Base-by-base conservation (phyloP, 345 rosid genomes). In the Erodium maritimum region DNA sequence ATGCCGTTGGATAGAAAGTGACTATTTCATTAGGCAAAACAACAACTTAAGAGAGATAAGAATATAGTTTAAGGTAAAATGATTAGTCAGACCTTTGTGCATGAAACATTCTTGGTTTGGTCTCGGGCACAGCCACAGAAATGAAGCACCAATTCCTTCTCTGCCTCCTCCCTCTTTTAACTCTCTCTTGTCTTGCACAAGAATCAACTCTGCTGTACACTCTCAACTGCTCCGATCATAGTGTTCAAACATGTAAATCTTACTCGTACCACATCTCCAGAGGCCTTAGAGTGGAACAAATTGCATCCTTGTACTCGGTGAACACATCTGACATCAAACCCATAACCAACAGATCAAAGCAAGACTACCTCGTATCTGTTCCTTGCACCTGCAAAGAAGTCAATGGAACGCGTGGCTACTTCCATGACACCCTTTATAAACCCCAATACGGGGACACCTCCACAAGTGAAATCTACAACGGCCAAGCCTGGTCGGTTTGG, bases 341-440 rank as follows among this genome's bases (percentile, higher is more conserved):
- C 19, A 66, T 72, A 33, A 55, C 50, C 10, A 56, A 23, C 58
- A 63, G 50, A 45, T 21, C 23, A 46, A 61, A 68, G 25, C 61
- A 66, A 21, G 71, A 59, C 61, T 72, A 56, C 56, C 70, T 73
- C 7, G 60, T 67, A 9, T 57, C 67, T 10, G 69, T 77, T 37
- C 64, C 68, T n/a, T 77, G 80, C 61, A 61, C 59, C 54, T 77
- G 73, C 61, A 72, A 65, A 29, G 69, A 67, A 23, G 76, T 71
- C 22, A 64, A 70, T 62, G 77, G 71, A 63, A 67, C 66, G 16
- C 21, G 1, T 10, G 77, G 64, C 4, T 73, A 67, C 63, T 77
- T 70, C 50, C 65, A 69, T 17, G 66, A 76, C 9, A 64, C 72
- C 13, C 1, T 52, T 51, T 77, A 69, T 21, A 19, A 20, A 21